Conservation (phyloP, 768 basidiomycete genomes). For the Hygrophorus pudorinus region DNA sequence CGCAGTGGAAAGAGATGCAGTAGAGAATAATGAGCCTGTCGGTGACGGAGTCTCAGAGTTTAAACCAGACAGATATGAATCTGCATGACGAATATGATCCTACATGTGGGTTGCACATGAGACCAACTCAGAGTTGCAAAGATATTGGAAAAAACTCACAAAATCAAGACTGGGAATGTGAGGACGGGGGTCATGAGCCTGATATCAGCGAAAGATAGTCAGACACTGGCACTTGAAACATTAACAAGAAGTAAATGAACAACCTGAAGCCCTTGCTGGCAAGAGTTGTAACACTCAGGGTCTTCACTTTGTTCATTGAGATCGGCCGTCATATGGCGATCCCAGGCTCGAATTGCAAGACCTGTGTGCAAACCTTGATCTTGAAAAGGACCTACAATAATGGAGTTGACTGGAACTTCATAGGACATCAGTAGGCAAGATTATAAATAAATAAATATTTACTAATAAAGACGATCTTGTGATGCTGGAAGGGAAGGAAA, state of each 20-base stretch:
- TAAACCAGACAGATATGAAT: no score
- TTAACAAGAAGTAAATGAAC: neutral
- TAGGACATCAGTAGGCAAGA: neutral
- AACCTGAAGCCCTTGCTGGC: neutral
- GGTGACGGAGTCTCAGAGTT: no score
- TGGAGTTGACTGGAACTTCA: neutral
- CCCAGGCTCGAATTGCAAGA: neutral
- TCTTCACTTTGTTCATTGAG: neutral
- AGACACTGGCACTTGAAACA: neutral
- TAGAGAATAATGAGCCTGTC: neutral
- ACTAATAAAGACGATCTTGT: neutral
- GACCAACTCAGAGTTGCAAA: no score
- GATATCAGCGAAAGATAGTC: no score
- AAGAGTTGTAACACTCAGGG: neutral
- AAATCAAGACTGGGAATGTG: no score
- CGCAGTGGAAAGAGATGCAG: no score
- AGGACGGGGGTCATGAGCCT: no score
- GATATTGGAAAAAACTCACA: no score
- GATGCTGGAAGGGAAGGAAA: neutral
- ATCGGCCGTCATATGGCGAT: neutral
- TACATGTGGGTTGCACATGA: no score
- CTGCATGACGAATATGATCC: no score
- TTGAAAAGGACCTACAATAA: neutral
- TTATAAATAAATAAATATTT: neutral
- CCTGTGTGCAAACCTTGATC: neutral